Evolutionary conservation across 805 yeast species (phyloP), one percentile per base, ranked within the genome.

Genomic region (Sungouiozyma ichnusensis): DNA sequence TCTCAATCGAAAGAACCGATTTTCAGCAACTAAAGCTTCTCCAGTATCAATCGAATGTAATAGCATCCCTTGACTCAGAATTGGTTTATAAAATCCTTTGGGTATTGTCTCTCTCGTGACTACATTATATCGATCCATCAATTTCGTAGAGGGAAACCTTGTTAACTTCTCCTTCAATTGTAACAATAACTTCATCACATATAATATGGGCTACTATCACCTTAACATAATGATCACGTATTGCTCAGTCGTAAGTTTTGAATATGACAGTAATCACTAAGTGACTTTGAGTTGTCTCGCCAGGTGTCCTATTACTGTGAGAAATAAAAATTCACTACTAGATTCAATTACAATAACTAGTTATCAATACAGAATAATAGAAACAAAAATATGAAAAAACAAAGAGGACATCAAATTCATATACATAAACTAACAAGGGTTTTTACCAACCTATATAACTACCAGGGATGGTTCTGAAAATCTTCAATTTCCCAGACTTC

Each of bases 381-480:
- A 11, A 11, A 9, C 36, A 16, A 3, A 33, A 16, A n/a, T 13
- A n/a, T 16, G 20, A 17, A 20, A 34, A 33, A 38, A 35, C 18
- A 31, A 33, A 16, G 20, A 29, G 16, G 20, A 20, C 36, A 20
- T 17, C 24, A 20, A 17, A n/a, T 36, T 20, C 24, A 20, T 31
- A 36, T 36, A 36, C 35, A 37, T 31, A 11, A 17, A 20, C 16
- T 24, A 16, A 20, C 20, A 11, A 15, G 8, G n/a, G 6, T 24
- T n/a, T 5, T 52, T 49, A 76, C 95, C 95, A 87, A 3, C 79
- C 81, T 35, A 86, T 73, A 53, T 72, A 79, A 31, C 74, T 77
- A 46, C 85, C 74, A 11, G 84, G 85, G 27, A 87, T 81, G 5
- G 76, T 75, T 55, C 97, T 75, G 63, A 79, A 92, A 3, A 88